Base-by-base conservation (phyloP, 2,329 filamentous ascomycete species). In the Lithohypha guttulata region DNA sequence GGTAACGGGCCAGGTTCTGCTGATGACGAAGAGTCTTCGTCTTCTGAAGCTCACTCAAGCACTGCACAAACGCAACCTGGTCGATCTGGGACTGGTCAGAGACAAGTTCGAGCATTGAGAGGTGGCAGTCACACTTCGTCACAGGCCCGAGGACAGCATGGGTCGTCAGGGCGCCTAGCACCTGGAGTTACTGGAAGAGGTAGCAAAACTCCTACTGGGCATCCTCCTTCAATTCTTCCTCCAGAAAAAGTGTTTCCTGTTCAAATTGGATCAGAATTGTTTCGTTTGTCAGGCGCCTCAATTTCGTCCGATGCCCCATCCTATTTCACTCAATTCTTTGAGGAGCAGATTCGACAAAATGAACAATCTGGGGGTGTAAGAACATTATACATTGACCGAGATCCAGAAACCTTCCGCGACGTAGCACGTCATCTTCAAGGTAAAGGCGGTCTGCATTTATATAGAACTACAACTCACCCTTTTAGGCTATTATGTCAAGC, bases 241-340 rank as follows among this genome's bases (percentile, higher is more conserved):
- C 59, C 66, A 2, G 70, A 75, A 34, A 76, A 76, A 54, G 74
- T 81, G 3, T 83, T 82, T 51, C 72, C 78, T 0, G 79, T 82
- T 41, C 79, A 82, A 55, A 77, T 82, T 43, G 78, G 79, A 3
- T 76, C 73, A 3, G 71, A 79, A 52, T 56, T 81, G n/a, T 83
- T 82, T 57, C 67, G 74, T 43, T 59, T 82, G 32, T 81, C 77
- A 7, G 79, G 79, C 21, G 78, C 79, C 9, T 81, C 77, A 34
- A 75, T 83, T 42, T 76, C 75, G 40, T 81, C 77, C 47, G 79
- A 83, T 73, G 77, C 78, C 54, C 89, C 89, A 42, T 95, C 87
- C 34, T 95, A 95, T 61, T 95, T 96, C 63, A 93, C 89, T 14
- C 81, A 85, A 51, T 95, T 91, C 65, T 96, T 96, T 60, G 71